phyloP scores from a whole-genome alignment of 805 yeast genomes.

The Sugiyamaella smithiae region DNA sequence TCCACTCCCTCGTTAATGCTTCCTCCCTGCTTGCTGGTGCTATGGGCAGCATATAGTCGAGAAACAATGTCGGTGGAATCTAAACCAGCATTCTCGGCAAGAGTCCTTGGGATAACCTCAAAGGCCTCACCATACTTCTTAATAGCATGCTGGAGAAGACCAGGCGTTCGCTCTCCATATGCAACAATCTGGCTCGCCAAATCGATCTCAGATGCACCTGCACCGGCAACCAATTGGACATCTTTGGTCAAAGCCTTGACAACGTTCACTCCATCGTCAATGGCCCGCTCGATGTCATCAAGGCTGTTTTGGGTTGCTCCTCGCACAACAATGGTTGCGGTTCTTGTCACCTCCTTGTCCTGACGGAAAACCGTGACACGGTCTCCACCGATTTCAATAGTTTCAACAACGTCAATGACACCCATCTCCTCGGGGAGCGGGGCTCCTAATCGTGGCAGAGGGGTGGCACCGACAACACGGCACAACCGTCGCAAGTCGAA shows the following conservation, averaged over 20 bases:
- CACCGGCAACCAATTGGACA: conserved; percentile 82
- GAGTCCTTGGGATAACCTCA: conserved; percentile 87
- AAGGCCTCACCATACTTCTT: conserved; percentile 92
- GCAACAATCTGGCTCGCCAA: conserved; percentile 73
- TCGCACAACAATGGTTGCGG: conserved; percentile 89
- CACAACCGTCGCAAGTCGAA: conserved; percentile 91
- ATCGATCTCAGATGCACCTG: conserved; percentile 93
- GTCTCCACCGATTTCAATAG: conserved; percentile 95
- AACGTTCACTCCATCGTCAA: conserved; percentile 93
- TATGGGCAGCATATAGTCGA: conserved; percentile 83
- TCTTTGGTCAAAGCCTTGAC: conserved; percentile 87
- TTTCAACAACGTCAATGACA: conserved; percentile 77
- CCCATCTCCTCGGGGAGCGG: conserved; percentile 96
- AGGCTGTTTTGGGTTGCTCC: conserved; percentile 94
- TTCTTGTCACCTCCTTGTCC: conserved; percentile 58
- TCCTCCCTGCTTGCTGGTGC: conserved; percentile 44
- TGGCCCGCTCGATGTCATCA: conserved; percentile 95
- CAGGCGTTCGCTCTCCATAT: conserved; percentile 93
- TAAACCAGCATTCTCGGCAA: conserved; percentile 92
- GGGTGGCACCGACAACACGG: conserved; percentile 97
- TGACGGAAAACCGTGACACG: conserved; percentile 93
- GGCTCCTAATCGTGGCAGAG: conserved; percentile 89
- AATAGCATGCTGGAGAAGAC: conserved; percentile 87
- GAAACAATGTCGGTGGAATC: conserved; percentile 89
- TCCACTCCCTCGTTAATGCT: conserved; percentile 58